phyloP scores from a whole-genome alignment of 2,329 filamentous ascomycete genomes.

The Trichoderma koningiopsis region DNA sequence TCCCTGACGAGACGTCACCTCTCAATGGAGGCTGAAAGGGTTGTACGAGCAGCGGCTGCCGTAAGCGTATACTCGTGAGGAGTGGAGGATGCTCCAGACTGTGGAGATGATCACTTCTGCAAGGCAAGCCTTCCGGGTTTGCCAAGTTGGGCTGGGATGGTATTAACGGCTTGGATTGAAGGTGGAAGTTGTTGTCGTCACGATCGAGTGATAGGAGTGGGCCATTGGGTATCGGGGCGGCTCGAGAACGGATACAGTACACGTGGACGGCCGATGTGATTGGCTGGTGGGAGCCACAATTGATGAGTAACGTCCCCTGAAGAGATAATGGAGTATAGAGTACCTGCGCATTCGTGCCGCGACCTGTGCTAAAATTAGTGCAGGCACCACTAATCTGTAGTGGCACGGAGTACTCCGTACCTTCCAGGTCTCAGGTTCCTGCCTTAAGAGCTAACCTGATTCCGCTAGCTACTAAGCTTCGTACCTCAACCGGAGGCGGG shows the following conservation, averaged over 20 bases:
- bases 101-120: neutral
- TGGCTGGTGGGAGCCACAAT: neutral
- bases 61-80: neutral
- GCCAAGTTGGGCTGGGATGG: neutral
- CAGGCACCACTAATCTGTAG: neutral
- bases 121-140: neutral
- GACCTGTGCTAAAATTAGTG: neutral
- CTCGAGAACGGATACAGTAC: neutral
- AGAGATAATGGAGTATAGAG: neutral
- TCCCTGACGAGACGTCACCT: constrained; percentile 17
- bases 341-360: constrained; percentile 1
- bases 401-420: neutral
- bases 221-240: neutral
- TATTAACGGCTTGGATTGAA: neutral
- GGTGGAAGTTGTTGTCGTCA: constrained; percentile 22
- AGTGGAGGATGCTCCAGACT: neutral
- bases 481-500: neutral
- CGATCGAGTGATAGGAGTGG: constrained; percentile 13
- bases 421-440: neutral
- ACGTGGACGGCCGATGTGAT: constrained; percentile 12
- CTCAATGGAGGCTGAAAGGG: neutral
- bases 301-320: constrained; percentile 11
- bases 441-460: neutral
- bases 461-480: neutral
- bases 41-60: neutral